Evolutionary conservation across 257 asterid genomes (phyloP).

Genomic region (Lycium barbarum): DNA sequence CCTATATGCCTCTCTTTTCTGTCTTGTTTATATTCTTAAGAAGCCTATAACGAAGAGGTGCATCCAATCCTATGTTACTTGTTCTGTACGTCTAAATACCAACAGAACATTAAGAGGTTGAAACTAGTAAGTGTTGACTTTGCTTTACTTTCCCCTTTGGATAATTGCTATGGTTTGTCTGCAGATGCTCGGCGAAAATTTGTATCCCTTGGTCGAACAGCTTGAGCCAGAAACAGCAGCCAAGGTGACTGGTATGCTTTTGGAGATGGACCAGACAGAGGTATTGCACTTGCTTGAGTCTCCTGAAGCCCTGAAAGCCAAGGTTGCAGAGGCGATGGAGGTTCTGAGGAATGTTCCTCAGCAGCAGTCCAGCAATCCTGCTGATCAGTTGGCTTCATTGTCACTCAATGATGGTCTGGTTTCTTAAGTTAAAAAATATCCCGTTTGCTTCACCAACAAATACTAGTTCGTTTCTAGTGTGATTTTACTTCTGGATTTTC

Average conservation of each 20-base stretch:
- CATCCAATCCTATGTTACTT: neutral
- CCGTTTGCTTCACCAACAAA: neutral
- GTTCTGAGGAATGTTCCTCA: slow-evolving; percentile 66
- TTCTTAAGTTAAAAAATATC: slow-evolving; percentile 29
- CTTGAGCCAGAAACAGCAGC: slow-evolving; percentile 68
- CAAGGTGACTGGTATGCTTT: slow-evolving; percentile 73
- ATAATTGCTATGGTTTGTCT: slow-evolving; percentile 16
- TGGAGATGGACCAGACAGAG: slow-evolving; percentile 78
- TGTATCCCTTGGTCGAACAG: slow-evolving; percentile 70
- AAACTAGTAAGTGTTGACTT: neutral
- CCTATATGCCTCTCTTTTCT: neutral
- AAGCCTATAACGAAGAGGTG: neutral
- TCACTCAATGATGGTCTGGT: slow-evolving; percentile 56
- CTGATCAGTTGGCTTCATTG: slow-evolving; percentile 69
- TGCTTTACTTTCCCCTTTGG: neutral
- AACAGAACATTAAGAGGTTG: neutral
- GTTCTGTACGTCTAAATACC: neutral
- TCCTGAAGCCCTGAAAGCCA: slow-evolving; percentile 66
- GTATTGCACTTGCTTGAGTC: slow-evolving; percentile 75
- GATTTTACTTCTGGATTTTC: neutral
- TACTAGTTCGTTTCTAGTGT: neutral
- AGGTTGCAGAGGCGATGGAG: slow-evolving; percentile 70
- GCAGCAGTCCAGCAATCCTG: slow-evolving; percentile 55
- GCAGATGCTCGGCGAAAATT: slow-evolving; percentile 72
- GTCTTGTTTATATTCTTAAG: neutral